Percentiles rank a stretch among this genome's conserved stretches.
phyloP scores from a whole-genome alignment of 164 flowering plant species.

The Aristolochia contorta region DNA sequence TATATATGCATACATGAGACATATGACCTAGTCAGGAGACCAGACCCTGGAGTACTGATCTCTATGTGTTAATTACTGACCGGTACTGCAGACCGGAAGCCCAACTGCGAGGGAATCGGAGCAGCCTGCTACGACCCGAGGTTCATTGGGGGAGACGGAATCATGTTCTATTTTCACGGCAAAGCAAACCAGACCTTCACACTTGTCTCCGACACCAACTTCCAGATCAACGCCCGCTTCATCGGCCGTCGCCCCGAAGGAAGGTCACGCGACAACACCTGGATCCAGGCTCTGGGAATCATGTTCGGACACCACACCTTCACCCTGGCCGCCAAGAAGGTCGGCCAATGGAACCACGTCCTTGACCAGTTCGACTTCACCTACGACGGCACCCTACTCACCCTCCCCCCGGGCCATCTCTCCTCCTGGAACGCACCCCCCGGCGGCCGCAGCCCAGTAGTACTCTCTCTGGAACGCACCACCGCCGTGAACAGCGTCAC shows the following conservation, averaged over 20 bases:
- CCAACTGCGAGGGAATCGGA: slow-evolving; percentile 29
- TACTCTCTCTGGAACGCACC: slow-evolving; percentile 12
- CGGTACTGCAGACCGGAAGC: slow-evolving; percentile 20
- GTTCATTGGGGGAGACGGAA: slow-evolving; percentile 34
- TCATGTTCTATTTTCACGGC: slow-evolving; percentile 39
- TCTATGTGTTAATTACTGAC: too few relatives aligned
- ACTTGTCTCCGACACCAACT: slow-evolving; percentile 27
- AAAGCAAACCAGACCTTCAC: slow-evolving; percentile 20
- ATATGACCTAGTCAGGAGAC: too few relatives aligned
- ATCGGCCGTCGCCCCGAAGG: slow-evolving; percentile 32
- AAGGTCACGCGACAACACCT: slow-evolving; percentile 28
- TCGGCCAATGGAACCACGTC: slow-evolving; percentile 22
- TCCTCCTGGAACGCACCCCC: slow-evolving; percentile 14
- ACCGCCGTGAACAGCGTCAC: slow-evolving; percentile 11
- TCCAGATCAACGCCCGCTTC: slow-evolving; percentile 36
- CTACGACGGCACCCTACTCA: slow-evolving; percentile 14
- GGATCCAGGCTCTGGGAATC: slow-evolving; percentile 35
- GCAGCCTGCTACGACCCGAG: slow-evolving; percentile 36
- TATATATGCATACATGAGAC: too few relatives aligned
- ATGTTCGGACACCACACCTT: slow-evolving; percentile 21
- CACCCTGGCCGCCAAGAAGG: slow-evolving; percentile 24
- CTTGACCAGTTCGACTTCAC: slow-evolving; percentile 22
- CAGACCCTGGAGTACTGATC: too few relatives aligned
- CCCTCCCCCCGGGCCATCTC: slow-evolving; percentile 11
- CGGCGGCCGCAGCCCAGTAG: too few relatives aligned